A percentile compares a stretch with the other conserved stretches of the same genome.
Conservation (phyloP, 805 yeast species). For the Jamesozyma spencerorum region DNA sequence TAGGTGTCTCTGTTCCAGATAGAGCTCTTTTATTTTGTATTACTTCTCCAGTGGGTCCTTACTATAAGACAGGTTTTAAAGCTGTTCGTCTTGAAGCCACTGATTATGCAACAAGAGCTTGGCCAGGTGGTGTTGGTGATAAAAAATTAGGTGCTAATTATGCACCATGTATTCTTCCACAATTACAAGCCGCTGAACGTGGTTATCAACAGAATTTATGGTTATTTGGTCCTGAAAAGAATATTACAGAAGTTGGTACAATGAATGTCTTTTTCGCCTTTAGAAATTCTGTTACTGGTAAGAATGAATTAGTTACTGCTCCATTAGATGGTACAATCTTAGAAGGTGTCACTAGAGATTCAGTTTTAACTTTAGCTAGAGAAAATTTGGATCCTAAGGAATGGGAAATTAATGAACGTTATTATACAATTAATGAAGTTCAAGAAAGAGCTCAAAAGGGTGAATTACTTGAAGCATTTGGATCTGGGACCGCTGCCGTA, state of each 20-base stretch:
- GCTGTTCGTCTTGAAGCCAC: constrained; percentile 93
- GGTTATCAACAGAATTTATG: constrained; percentile 95
- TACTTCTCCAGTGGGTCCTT: constrained; percentile 95
- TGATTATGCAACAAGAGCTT: constrained; percentile 91
- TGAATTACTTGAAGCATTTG: constrained; percentile 86
- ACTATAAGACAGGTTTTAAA: constrained; percentile 89
- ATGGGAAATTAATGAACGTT: constrained; percentile 81
- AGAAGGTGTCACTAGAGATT: constrained; percentile 94
- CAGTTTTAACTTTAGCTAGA: constrained; percentile 68
- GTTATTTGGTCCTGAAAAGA: constrained; percentile 84
- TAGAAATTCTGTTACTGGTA: constrained; percentile 61
- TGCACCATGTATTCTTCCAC: constrained; percentile 92
- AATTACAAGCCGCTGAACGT: constrained; percentile 76
- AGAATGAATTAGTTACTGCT: constrained; percentile 87
- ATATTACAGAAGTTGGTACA: constrained; percentile 93
- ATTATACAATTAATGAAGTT: constrained; percentile 72
- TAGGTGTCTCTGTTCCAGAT: constrained; percentile 79
- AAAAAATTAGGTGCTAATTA: constrained; percentile 94
- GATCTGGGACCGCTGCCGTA: constrained; percentile 95
- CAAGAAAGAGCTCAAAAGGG: constrained; percentile 68
- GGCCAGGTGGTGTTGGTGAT: constrained; percentile 99
- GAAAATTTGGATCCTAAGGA: constrained; percentile 62
- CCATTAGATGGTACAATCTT: constrained; percentile 95
- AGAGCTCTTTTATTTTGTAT: constrained; percentile 78
- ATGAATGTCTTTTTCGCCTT: constrained; percentile 92